Base-by-base conservation (phyloP, 805 yeast species). In the Osmozyma mogii region DNA sequence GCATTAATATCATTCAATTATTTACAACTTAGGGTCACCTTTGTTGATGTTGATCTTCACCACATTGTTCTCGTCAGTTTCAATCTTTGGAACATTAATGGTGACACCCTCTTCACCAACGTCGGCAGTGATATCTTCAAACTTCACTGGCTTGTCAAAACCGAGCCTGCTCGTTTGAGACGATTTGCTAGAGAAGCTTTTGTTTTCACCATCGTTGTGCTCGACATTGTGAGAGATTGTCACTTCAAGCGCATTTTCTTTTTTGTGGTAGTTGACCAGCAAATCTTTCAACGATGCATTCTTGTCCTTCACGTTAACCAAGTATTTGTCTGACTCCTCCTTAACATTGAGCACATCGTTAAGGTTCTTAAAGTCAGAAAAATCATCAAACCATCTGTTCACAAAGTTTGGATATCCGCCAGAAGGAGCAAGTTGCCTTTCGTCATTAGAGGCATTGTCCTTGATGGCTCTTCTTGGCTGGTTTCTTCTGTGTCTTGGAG, bases 261-360 rank as follows among this genome's bases (percentile, higher is more conserved):
- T 36, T 27, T 44, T 50, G 25, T 38, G 38, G 36, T 41, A 45
- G 25, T 53, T 53, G 29, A 52, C 38, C 19, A 40, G 44, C 23
- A 51, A 41, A 26, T 45, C 45, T 18, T 46, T 44, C 26, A 40
- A 34, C 7, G 38, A 30, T 17, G 47, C 34, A 15, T 43, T 28
- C 17, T 29, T 32, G 24, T 40, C 45, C 10, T 28, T 35, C 20
- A 31, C 34, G 2, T 35, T 23, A 22, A 53, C 47, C 11, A 45
- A 14, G 30, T 53, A 53, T 24, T 43, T 42, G 26, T 46, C 51
- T 15, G 44, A 15, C 28, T 43, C 47, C 36, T 53, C 58, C 9
- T 35, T 40, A 16, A 50, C 36, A 11, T 47, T n/a, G n/a, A n/a
- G n/a, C n/a, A n/a, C n/a, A n/a, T n/a, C n/a, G n/a, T n/a, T n/a